A percentile compares a stretch with the other conserved stretches of the same genome.
phyloP scores from a whole-genome alignment of 345 rosid species.

The Populus simonii region DNA sequence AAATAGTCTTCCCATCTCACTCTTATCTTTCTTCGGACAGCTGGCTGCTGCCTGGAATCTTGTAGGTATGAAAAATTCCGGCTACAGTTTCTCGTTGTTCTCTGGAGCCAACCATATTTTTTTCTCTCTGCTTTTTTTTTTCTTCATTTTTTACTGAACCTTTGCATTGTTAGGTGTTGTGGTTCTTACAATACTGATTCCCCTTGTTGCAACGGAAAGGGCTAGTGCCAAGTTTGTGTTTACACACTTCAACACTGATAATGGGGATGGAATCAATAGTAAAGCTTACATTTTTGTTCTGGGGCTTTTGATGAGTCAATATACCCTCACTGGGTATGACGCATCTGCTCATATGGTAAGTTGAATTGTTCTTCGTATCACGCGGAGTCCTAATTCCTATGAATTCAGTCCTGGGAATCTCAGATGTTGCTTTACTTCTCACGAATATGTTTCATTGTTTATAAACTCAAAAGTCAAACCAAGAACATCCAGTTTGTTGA shows the following conservation, averaged over 20 bases:
- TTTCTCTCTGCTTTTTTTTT: background rate
- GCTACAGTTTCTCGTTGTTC: background rate
- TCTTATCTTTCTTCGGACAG: slow-evolving; percentile 81
- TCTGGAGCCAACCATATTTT: background rate
- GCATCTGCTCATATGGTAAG: slow-evolving; percentile 98
- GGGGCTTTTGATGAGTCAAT: slow-evolving; percentile 95
- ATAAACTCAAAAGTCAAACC: background rate
- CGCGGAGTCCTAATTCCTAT: background rate
- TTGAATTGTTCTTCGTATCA: background rate
- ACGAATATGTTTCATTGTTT: background rate
- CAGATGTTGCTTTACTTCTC: background rate
- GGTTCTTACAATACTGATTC: slow-evolving; percentile 75
- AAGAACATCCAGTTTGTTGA: background rate
- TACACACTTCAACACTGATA: slow-evolving; percentile 79
- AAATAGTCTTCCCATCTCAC: slow-evolving; percentile 79
- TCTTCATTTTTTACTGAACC: background rate
- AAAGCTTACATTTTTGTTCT: slow-evolving; percentile 73
- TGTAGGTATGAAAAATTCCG: slow-evolving; percentile 40
- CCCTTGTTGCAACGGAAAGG: slow-evolving; percentile 68
- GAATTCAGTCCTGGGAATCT: background rate
- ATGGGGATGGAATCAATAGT: slow-evolving; percentile 61
- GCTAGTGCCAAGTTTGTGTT: slow-evolving; percentile 86
- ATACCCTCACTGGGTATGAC: slow-evolving; percentile 87
- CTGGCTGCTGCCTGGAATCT: slow-evolving; percentile 95
- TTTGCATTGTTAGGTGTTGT: slow-evolving; percentile 52